These are phyloP conservation scores for Saccharata proteae DNA, from an alignment of 2,329 filamentous ascomycete genomes.

Conservation along the genomic window DNA sequence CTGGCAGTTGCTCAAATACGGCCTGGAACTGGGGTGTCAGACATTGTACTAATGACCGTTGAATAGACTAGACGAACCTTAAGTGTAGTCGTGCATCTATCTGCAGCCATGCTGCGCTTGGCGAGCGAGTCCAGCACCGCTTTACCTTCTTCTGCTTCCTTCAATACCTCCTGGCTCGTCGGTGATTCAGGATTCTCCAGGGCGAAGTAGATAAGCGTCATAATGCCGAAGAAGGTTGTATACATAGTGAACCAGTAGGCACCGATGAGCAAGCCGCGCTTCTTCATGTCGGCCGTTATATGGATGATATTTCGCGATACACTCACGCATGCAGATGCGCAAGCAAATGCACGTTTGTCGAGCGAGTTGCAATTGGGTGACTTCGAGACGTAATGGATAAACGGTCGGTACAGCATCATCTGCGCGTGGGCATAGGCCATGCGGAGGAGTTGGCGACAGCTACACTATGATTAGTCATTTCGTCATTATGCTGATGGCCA, in stretches of 20 bases:
- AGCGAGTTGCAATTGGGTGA: constrained; percentile 37
- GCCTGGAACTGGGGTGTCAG: constrained; percentile 36
- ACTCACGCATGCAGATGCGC: constrained; percentile 54
- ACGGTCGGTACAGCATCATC: constrained; percentile 71
- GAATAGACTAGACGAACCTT: constrained; percentile 45
- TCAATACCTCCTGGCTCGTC: constrained; percentile 66
- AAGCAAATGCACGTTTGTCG: constrained; percentile 71
- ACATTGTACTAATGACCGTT: constrained; percentile 1
- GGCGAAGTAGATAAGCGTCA: constrained; percentile 69
- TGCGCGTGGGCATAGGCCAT: constrained; percentile 77
- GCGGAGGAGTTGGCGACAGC: constrained; percentile 60
- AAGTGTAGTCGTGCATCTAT: constrained; percentile 68
- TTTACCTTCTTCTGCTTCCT: constrained; percentile 74
- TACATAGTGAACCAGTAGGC: constrained; percentile 83
- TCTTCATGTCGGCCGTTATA: constrained; percentile 66
- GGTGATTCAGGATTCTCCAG: constrained; percentile 67
- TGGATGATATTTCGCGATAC: constrained; percentile 65
- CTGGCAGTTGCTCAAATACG: constrained; percentile 75
- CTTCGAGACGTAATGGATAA: constrained; percentile 70
- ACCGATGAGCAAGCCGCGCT: constrained; percentile 61
- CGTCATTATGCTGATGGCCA: too few species aligned
- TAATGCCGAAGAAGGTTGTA: constrained; percentile 69
- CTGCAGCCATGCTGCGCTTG: constrained; percentile 76
- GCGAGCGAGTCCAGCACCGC: constrained; percentile 70
- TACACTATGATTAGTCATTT: constrained; percentile 15